Conservation (phyloP, 1,284 basidiomycete species). For the Chondrostereum purpureum region DNA sequence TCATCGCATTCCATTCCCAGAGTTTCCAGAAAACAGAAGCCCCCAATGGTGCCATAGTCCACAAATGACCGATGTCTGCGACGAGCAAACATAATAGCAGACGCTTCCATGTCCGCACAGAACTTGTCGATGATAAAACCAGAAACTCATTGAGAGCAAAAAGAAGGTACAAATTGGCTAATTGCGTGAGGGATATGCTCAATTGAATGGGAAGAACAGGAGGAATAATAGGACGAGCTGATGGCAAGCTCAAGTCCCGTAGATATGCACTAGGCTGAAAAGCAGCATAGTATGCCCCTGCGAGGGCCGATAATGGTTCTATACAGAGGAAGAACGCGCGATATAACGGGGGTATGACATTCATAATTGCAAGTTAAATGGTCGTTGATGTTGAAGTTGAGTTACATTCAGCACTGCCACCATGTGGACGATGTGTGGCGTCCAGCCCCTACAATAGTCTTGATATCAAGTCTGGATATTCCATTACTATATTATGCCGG, state of each 20-base stretch:
- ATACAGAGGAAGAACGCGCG: constrained; percentile 45
- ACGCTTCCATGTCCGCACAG: constrained; percentile 34
- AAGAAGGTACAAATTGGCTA: constrained; percentile 45
- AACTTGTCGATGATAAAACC: constrained; percentile 38
- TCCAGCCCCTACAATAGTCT: no score
- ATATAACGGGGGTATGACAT: constrained; percentile 20
- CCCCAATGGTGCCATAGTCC: constrained; percentile 40
- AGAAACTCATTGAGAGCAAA: constrained; percentile 49
- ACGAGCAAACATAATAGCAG: constrained; percentile 39
- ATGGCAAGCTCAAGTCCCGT: constrained; percentile 24
- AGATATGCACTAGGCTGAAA: constrained; percentile 34
- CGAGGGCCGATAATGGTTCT: constrained; percentile 44
- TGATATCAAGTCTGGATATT: no score
- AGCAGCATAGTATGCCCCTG: constrained; percentile 42
- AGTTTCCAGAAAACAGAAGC: constrained; percentile 34
- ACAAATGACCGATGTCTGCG: constrained; percentile 45
- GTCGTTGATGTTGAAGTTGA: no score
- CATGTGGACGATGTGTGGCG: no score
- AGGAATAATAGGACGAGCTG: constrained; percentile 9
- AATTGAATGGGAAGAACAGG: constrained; percentile 19
- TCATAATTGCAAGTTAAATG: no score
- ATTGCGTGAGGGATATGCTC: constrained; percentile 37
- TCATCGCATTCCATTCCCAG: constrained; percentile 46
- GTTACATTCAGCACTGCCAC: no score
- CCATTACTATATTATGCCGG: no score